A percentile compares a stretch with the other conserved stretches of the same genome.
These are phyloP conservation scores for Aureobasidium subglaciale DNA, from an alignment of 2,329 filamentous ascomycete species.

Conservation along the genomic window DNA sequence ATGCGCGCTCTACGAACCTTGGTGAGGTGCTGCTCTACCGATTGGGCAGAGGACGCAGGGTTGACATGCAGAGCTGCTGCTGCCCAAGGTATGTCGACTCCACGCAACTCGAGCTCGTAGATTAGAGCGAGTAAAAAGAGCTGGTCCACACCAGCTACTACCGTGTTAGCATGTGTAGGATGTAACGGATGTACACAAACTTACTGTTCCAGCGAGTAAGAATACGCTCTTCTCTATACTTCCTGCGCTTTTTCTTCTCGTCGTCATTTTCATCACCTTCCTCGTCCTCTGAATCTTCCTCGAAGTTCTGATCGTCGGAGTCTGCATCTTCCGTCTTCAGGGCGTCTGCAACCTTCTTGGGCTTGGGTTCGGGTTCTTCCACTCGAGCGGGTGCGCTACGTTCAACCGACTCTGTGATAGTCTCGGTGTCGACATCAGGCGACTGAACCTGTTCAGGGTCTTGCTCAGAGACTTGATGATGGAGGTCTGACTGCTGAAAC, in stretches of 20 bases:
- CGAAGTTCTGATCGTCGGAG: background rate
- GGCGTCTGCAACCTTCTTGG: background rate
- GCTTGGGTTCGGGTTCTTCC: background rate
- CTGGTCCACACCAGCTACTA: slow-evolving; percentile 23
- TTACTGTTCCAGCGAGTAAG: slow-evolving; percentile 27
- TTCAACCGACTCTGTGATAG: background rate
- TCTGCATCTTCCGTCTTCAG: background rate
- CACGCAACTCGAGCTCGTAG: slow-evolving; percentile 18
- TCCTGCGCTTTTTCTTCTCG: slow-evolving; percentile 9
- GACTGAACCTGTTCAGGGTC: too few species aligned
- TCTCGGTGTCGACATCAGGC: too few species aligned
- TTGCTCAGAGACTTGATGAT: too few species aligned
- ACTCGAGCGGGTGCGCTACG: background rate
- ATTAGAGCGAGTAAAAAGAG: slow-evolving; percentile 22
- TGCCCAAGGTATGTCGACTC: slow-evolving; percentile 22
- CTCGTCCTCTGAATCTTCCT: background rate
- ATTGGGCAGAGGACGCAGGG: too few species aligned
- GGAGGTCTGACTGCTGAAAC: too few species aligned
- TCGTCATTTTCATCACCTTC: background rate
- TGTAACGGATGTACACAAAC: background rate
- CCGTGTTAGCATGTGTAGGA: slow-evolving; percentile 2
- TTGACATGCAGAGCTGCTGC: slow-evolving; percentile 18
- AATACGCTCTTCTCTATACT: slow-evolving; percentile 15
- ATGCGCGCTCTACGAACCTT: slow-evolving; percentile 23
- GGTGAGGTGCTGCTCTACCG: slow-evolving; percentile 24